Evolutionary conservation across 768 basidiomycete species (phyloP).

Genomic region (Plicaturopsis crispa): DNA sequence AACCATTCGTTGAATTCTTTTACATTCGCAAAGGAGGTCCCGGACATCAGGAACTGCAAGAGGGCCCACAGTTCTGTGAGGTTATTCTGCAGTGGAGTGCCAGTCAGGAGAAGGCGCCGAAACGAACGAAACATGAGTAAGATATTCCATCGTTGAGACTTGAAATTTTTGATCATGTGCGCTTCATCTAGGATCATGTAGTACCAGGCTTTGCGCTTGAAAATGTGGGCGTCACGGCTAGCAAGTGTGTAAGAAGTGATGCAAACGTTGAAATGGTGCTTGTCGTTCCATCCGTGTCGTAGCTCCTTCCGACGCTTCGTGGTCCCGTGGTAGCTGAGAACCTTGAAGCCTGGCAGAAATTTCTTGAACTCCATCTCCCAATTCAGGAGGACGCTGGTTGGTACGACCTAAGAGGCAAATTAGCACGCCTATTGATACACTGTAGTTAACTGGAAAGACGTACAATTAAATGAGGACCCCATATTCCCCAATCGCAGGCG

Average conservation of each 20-base stretch:
- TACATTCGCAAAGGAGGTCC: conserved; percentile 80
- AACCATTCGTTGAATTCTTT: conserved; percentile 97
- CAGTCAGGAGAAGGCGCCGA: conserved; percentile 84
- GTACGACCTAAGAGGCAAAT: conserved; percentile 56
- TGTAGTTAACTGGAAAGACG: conserved; percentile 15
- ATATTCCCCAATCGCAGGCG: conserved; percentile 83
- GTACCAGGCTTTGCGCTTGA: conserved; percentile 91
- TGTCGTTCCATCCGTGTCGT: conserved; percentile 86
- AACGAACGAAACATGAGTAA: conserved; percentile 83
- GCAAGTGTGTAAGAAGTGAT: conserved; percentile 92
- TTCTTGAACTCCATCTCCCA: conserved; percentile 99
- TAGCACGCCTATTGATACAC: conserved; percentile 1
- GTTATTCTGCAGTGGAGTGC: conserved; percentile 96
- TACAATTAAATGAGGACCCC: conserved; percentile 88
- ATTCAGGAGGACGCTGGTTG: conserved; percentile 89
- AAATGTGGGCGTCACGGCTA: conserved; percentile 84
- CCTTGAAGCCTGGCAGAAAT: conserved; percentile 83
- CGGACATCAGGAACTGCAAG: conserved; percentile 90
- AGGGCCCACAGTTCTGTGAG: conserved; percentile 94
- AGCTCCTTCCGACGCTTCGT: conserved; percentile 86
- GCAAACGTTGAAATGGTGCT: conserved; percentile 87
- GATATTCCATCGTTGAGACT: conserved; percentile 89
- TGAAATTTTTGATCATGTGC: conserved; percentile 97
- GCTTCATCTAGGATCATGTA: conserved; percentile 96
- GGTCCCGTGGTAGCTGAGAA: conserved; percentile 85